Evolutionary conservation across 805 yeast species (phyloP), one percentile per base, ranked within the genome.

Genomic region (Ascoidea tarda): DNA sequence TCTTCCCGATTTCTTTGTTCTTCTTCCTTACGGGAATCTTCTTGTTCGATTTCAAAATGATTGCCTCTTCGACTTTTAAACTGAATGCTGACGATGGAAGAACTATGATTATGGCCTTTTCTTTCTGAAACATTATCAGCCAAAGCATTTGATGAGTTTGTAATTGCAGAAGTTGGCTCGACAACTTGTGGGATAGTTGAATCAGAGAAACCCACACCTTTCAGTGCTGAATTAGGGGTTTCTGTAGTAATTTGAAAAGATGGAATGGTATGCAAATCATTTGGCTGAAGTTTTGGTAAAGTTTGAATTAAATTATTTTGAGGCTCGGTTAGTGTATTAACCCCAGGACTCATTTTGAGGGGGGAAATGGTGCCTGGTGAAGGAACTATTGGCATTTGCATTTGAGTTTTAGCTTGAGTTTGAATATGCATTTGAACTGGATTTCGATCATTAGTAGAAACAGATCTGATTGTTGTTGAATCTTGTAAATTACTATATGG

Each of bases 11-110:
- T 21, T 21, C 2, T 21, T 33, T 60, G 61, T 49, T 60, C 57
- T 12, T 55, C 59, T 32, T 58, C 63, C 16, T 63, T 69, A 3
- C 61, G 65, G 4, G 52, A 57, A 5, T 55, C 51, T 38, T 53
- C 46, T 16, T 50, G 50, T 33, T 52, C 50, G 31, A 33, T 38
- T 6, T 46, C 52, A n/a, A 6, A 28, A 33, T 50, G 32, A 38
- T 49, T 32, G 42, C 16, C 12, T 49, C 48, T 6, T 50, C 33
- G 5, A 58, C 56, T 2, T 60, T 62, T 33, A 5, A 14, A 28
- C 28, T 51, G 46, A 46, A 16, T 21, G 44, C 16, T 14, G 52
- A 50, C 10, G 46, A 42, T 28, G 51, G 54, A 14, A 49, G 33
- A 53, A 16, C 6, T 51, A 48, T 46, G 59, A 66, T 33, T 6